Evolutionary conservation across 257 asterid genomes (phyloP).

Genomic region (Petrea volubilis): DNA sequence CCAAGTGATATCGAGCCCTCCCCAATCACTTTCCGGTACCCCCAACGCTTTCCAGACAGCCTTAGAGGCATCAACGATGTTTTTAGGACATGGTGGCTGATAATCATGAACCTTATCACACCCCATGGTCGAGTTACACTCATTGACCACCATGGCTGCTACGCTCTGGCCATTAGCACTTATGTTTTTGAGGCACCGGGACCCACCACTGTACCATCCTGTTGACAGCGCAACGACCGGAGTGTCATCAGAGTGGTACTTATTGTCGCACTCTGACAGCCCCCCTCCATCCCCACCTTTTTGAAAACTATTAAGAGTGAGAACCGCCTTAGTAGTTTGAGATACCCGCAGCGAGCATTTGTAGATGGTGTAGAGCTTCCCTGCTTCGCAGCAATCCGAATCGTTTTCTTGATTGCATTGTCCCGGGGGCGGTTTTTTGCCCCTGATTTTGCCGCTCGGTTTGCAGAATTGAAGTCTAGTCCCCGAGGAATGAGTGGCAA

Average conservation of each 20-base stretch:
- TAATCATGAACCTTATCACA: conserved; percentile 31
- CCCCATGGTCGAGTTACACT: conserved; percentile 38
- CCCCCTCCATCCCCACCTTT: conserved; percentile 39
- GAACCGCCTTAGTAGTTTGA: conserved; percentile 19
- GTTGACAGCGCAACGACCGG: conserved; percentile 42
- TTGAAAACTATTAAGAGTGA: conserved; percentile 34
- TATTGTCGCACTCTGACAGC: conserved; percentile 27
- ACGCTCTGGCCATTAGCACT: conserved; percentile 37
- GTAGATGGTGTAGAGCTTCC: conserved; percentile 33
- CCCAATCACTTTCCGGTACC: conserved; percentile 21
- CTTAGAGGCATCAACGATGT: conserved; percentile 40
- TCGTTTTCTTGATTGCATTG: conserved; percentile 29
- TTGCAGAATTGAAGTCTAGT: conserved; percentile 15
- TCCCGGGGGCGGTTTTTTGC: conserved; percentile 39
- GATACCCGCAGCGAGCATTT: conserved; percentile 35
- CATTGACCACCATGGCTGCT: conserved; percentile 39
- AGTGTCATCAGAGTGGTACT: conserved; percentile 35
- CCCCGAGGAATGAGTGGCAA: not conserved
- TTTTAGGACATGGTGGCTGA: conserved; percentile 41
- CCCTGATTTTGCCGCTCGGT: conserved; percentile 38
- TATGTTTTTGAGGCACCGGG: conserved; percentile 28
- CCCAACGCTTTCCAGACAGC: conserved; percentile 42
- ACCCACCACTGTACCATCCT: conserved; percentile 28
- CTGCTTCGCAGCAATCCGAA: conserved; percentile 35
- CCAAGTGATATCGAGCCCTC: conserved; percentile 30